A percentile compares a stretch with the other conserved stretches of the same genome.
These are phyloP conservation scores for Phytophthora sp. DNA, from an alignment of 352 stramenopile species.

Conservation along the genomic window DNA sequence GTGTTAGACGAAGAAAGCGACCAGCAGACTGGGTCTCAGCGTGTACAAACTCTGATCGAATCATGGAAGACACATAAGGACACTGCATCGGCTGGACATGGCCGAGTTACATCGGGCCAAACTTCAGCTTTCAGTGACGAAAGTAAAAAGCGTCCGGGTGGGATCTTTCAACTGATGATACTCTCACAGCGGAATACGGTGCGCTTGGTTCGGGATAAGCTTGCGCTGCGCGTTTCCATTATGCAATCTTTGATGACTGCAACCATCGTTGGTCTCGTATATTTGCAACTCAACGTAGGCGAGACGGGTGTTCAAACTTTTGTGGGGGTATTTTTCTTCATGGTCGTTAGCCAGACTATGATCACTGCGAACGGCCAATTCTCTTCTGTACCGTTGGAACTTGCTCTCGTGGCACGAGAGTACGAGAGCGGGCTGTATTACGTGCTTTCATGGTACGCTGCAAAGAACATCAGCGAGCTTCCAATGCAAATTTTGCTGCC, in stretches of 20 bases:
- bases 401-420: conserved; percentile 33
- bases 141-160: background rate
- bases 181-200: conserved; percentile 35
- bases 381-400: conserved; percentile 23
- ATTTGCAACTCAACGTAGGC: conserved; percentile 29
- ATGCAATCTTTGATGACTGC: conserved; percentile 27
- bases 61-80: conserved; percentile 3
- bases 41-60: conserved; percentile 15
- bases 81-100: background rate
- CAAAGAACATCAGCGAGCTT: conserved; percentile 47
- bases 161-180: conserved; percentile 19
- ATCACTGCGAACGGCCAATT: conserved; percentile 31
- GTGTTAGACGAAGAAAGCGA: conserved; percentile 35
- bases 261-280: conserved; percentile 37
- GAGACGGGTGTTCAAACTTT: conserved; percentile 36
- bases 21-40: conserved; percentile 4
- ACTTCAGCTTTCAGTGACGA: background rate
- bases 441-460: conserved; percentile 31
- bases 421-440: conserved; percentile 35
- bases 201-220: conserved; percentile 38
- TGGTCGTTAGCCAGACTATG: conserved; percentile 46
- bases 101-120: background rate
- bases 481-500: conserved; percentile 37
- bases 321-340: conserved; percentile 39
- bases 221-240: conserved; percentile 27